Evolutionary conservation across 2,329 filamentous ascomycete genomes (phyloP), one percentile per base, ranked within the genome.

Genomic region (Tympanopsis confertula): DNA sequence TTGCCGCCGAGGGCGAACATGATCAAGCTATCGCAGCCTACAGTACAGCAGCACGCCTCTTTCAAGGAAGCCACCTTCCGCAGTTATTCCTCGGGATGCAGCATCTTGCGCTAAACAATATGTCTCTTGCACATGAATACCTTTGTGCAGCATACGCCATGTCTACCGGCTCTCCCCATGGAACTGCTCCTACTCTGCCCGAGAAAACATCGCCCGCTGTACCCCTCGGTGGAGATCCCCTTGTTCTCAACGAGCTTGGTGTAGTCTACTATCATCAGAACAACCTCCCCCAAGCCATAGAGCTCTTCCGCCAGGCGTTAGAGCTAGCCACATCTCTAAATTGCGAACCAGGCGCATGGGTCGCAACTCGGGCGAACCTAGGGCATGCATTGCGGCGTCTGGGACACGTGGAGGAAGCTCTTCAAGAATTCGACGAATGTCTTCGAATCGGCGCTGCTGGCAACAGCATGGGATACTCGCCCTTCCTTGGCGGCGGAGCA

Each of bases 81-180:
- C 76, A 79, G 46, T 63, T 83, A 13, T 83, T 82, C 54, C 61
- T 83, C 19, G 78, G 78, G 4, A 83, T 83, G 78, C 78, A 83
- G 47, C 78, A 82, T 54, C 63, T 82, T 2, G 73, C 76, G 15
- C 61, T 82, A 26, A 77, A 77, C 45, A 81, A 82, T 42, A 69
- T 81, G 56, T 64, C 65, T 3, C 61, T 82, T 4, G 78, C 78
- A 0, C 68, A 75, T 43, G 77, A 82, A 48, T 82, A 82, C 52
- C 65, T 82, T 17, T 70, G 69, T 20, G 69, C 72, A 2, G 76
- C 78, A 1, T 78, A 75, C 50, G 54, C 61, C 1, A 56, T 74
- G 19, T 74, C 70, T 51, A 56, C 65, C 29, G 63, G 30, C 17
- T 10, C 30, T 13, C 10, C 30, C 17, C 7, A 10, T 15, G 30